phyloP scores from a whole-genome alignment of 345 rosid genomes.

The Angophora floribunda region DNA sequence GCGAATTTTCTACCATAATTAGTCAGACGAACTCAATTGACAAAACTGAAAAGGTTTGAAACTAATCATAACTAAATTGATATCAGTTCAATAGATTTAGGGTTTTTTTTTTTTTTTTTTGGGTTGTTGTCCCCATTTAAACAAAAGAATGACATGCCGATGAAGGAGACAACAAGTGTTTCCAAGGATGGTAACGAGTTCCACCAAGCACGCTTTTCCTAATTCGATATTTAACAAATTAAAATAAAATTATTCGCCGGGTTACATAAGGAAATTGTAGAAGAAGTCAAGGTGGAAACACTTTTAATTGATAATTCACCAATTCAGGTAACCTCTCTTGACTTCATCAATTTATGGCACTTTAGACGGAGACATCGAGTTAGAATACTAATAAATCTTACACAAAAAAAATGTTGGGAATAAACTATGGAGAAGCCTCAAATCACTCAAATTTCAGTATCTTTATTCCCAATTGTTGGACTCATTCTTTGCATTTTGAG shows the following conservation, averaged over 20 bases:
- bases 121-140: background rate
- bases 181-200: background rate
- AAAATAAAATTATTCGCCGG: background rate
- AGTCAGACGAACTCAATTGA: background rate
- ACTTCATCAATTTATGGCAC: background rate
- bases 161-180: background rate
- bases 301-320: background rate
- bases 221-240: background rate
- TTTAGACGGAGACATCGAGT: background rate
- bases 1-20: too few relatives aligned
- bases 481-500: background rate
- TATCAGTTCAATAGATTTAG: rapidly evolving
- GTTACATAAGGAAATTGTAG: background rate
- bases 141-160: background rate
- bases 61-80: too few relatives aligned
- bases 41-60: too few relatives aligned
- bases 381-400: background rate
- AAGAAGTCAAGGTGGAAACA: background rate
- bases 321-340: background rate
- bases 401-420: background rate
- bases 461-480: background rate
- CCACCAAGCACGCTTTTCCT: background rate
- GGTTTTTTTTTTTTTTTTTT: too few relatives aligned
- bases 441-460: background rate
- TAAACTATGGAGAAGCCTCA: background rate